Evolutionary conservation across 352 stramenopile species (phyloP), one percentile per base, ranked within the genome.

Genomic region (Globisporangium mamillatum): DNA sequence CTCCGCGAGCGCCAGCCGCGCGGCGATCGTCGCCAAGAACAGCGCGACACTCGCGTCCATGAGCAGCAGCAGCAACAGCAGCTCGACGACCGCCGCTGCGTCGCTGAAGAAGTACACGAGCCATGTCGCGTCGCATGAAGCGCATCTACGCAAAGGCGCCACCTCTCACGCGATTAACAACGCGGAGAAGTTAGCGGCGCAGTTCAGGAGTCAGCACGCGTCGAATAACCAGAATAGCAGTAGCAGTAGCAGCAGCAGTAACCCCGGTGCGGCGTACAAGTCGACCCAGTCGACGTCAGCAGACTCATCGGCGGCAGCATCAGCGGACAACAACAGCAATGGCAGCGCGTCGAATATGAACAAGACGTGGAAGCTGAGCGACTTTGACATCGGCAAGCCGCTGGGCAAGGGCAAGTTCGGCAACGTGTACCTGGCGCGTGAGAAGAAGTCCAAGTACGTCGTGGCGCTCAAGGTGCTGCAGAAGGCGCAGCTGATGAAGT

Each of bases 351-450:
- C 50, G 9, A 46, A 29, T 10, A 29, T 58, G 38, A 41, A 41
- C 56, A 89, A 88, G 73, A 92, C 78, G 44, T 98, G 93, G 97
- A 97, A 91, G 60, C 77, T 99, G 25, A 91, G 90, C 67, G 98
- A 99, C 80, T 99, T 99, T 91, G 97, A 99, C 68, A 99, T 99
- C 70, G 98, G 98, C 52, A 98, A 98, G 65, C 97, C 96, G 1
- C 86, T 99, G 38, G 98, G 98, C 8, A 92, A 96, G 41, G 98
- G 98, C 63, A 99, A 99, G 75, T 99, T 99, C 75, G 98, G 98
- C 56, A 97, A 96, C 64, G 98, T 99, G 14, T 99, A 99, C 82
- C 84, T 99, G 44, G 98, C 97, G 14, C 86, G 97, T 41, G 97
- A 99, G 77, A 99, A 98, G 66, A 84, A 94, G 66, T 98, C 88